Conservation (phyloP, 208 protist species). For the Porcisia deanei region DNA sequence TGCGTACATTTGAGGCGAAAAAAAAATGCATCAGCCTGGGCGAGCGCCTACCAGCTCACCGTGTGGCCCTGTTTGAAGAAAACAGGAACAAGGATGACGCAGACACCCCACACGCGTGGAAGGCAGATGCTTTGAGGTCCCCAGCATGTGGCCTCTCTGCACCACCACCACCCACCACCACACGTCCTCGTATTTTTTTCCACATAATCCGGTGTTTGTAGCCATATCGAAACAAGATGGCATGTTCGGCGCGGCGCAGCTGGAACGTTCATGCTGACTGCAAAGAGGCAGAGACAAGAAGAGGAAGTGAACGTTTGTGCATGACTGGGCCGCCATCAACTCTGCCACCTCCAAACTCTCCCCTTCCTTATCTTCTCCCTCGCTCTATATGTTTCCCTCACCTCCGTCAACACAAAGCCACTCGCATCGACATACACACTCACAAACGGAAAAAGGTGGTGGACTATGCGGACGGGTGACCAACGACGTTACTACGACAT, state of each 20-base stretch:
- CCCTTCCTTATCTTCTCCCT: not conserved
- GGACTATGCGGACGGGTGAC: conserved; percentile 22
- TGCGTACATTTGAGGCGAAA: not conserved
- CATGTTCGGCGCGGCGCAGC: not conserved
- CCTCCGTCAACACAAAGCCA: not conserved
- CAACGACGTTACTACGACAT: conserved; percentile 38
- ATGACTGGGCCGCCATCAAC: too few species aligned
- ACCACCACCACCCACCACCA: not conserved
- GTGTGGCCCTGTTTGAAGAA: not conserved
- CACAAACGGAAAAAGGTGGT: not conserved
- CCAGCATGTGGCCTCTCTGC: not conserved
- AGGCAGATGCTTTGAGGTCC: not conserved
- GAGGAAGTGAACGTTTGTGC: not conserved
- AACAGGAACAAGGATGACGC: not conserved
- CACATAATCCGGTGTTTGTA: not conserved
- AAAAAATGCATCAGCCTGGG: not conserved
- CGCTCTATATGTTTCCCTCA: not conserved
- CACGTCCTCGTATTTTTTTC: not conserved
- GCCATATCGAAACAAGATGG: not conserved
- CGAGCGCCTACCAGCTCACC: not conserved
- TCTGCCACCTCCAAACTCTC: too few species aligned
- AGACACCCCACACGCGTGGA: not conserved
- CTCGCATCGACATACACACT: not conserved
- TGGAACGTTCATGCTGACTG: not conserved
- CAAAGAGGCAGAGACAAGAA: not conserved